Percentiles rank a stretch among this genome's conserved stretches.
Conservation (phyloP, 2,329 filamentous ascomycete species). For the Exserohilum turcica region DNA sequence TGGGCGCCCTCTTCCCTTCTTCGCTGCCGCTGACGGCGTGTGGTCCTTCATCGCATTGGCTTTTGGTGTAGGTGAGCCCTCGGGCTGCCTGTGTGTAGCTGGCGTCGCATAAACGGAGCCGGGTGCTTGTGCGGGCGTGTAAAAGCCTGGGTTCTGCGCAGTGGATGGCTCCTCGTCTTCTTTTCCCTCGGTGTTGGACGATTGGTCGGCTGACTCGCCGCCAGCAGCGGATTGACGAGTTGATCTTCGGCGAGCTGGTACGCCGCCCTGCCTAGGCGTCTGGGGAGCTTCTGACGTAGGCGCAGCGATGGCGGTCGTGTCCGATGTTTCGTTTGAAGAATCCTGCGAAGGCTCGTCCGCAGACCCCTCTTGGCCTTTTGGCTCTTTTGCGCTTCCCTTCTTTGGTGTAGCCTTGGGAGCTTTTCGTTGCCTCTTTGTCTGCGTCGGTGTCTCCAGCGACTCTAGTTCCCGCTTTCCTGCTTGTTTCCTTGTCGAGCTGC, state of each 20-base stretch:
- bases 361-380: neutral
- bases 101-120: constrained; percentile 34
- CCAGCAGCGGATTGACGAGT: constrained; percentile 32
- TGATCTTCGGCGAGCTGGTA: constrained; percentile 25
- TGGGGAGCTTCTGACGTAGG: constrained; percentile 6
- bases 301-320: constrained; percentile 19
- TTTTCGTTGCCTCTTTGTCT: constrained; percentile 36
- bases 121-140: constrained; percentile 28
- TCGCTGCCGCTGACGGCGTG: constrained; percentile 22
- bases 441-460: constrained; percentile 36
- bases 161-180: constrained; percentile 19
- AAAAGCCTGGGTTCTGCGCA: constrained; percentile 24
- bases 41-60: constrained; percentile 13
- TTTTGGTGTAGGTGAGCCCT: constrained; percentile 35
- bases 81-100: constrained; percentile 25
- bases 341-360: constrained; percentile 14
- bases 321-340: constrained; percentile 16
- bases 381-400: constrained; percentile 10
- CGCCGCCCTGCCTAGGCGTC: constrained; percentile 15
- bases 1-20: constrained; percentile 23
- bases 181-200: constrained; percentile 11
- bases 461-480: constrained; percentile 39
- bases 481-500: constrained; percentile 31
- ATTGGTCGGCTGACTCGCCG: constrained; percentile 18
- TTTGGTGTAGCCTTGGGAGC: constrained; percentile 15